phyloP scores from a whole-genome alignment of 1,139 yeast genomes.

The Hyphopichia fennica region DNA sequence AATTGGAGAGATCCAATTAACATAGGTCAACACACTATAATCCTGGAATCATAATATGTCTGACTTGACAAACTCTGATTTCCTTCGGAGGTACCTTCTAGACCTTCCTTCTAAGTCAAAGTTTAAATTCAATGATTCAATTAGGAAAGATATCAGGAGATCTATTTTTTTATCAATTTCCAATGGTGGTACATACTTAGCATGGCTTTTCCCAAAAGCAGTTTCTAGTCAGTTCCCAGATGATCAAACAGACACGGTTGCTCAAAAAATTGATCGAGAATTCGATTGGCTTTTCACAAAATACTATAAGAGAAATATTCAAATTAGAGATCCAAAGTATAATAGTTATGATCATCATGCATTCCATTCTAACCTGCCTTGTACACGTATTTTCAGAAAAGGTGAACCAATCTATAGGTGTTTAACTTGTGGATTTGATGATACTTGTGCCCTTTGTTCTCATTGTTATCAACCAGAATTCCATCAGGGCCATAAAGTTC shows the following conservation, averaged over 20 bases:
- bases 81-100: conserved; percentile 29
- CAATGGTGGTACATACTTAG: conserved; percentile 46
- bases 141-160: conserved; percentile 44
- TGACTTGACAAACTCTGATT: not conserved
- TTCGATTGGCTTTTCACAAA: conserved; percentile 36
- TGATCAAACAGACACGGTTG: conserved; percentile 8
- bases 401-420: conserved; percentile 92
- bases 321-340: conserved; percentile 19
- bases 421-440: conserved; percentile 80
- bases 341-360: conserved; percentile 38
- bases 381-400: conserved; percentile 70
- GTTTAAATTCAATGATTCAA: conserved; percentile 34
- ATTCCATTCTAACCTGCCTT: conserved; percentile 68
- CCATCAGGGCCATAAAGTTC: conserved; percentile 77
- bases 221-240: conserved; percentile 11
- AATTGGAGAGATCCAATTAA: too few species aligned
- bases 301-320: conserved; percentile 25
- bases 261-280: conserved; percentile 30
- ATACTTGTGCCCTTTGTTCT: conserved; percentile 82
- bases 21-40: too few species aligned
- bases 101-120: conserved; percentile 32
- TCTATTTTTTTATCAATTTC: conserved; percentile 55
- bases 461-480: conserved; percentile 69
- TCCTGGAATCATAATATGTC: too few species aligned
- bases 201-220: conserved; percentile 50